Evolutionary conservation across 73 alveolate genomes (phyloP).

Genomic region (Tetrahymena elliotti): DNA sequence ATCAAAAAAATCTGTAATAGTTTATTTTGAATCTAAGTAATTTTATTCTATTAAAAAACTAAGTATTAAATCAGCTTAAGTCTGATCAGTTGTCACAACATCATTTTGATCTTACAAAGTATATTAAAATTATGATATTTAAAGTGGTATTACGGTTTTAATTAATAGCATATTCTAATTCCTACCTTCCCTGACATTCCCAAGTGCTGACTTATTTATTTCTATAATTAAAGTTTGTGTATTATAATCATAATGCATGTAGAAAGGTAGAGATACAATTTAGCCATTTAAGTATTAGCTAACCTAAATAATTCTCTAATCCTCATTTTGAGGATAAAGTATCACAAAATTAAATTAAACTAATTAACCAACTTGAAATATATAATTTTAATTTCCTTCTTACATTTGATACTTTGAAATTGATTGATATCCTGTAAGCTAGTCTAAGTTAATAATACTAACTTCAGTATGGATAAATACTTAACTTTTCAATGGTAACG

Average conservation of each 20-base stretch:
- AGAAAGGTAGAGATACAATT: background rate
- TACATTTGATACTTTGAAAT: background rate
- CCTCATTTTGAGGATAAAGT: background rate
- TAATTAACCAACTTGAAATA: background rate
- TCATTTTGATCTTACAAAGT: background rate
- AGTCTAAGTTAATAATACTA: background rate
- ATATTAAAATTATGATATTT: background rate
- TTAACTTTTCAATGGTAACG: background rate
- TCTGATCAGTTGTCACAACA: background rate
- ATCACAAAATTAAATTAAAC: background rate
- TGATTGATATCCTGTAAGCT: background rate
- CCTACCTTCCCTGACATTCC: background rate
- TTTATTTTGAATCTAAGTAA: background rate
- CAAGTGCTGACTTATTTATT: background rate
- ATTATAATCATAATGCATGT: background rate
- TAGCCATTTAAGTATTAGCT: background rate
- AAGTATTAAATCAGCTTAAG: background rate
- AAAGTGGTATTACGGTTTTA: background rate
- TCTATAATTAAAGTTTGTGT: background rate
- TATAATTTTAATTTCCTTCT: background rate
- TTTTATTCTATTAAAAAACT: background rate
- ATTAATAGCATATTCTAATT: background rate
- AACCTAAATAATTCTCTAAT: background rate
- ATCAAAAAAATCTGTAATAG: background rate
- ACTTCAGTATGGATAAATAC: background rate